Base-by-base conservation (phyloP, 257 asterid species). In the Henckelia pumila region DNA sequence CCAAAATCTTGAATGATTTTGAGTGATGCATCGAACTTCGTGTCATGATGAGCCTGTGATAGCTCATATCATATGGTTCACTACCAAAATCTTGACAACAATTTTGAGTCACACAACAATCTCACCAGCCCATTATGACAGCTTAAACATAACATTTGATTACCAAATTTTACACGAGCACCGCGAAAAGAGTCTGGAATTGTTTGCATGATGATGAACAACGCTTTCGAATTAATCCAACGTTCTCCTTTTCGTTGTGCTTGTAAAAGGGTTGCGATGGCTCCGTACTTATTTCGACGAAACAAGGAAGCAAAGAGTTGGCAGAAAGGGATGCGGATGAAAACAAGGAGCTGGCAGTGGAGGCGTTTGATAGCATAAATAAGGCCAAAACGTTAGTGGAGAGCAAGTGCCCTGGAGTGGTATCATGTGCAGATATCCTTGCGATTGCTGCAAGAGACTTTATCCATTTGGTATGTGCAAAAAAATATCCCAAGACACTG, bases 381-480 rank as follows among this genome's bases (percentile, higher is more conserved):
- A 90, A 69, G 76, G 99, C 97, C 1, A 90, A 93, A 66, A 78
- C 73, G 40, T 11, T 81, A 77, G 95, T 90, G 73, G 96, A 93
- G 83, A 81, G 80, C 82, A 90, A 93, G 69, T 93, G 99, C 68
- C 96, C 99, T 23, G 95, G 95, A 47, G 78, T 85, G 44, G 97
- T 93, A 25, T 93, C 99, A 0, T 93, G 99, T 67, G 95, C 99
- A 0, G 99, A 93, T 80, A 88, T 93, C 25, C 89, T 93, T 59
- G 97, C 97, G 25, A 74, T 93, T 77, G 95, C 99, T 2, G 87
- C 99, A 47, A 78, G 99, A 78, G 96, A 93, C 75, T 93, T 88
- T 72, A 90, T 90, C 71, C 96, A 93, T 70, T 79, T 85, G 86
- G 99, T 93, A 66, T 86, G 83, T 69, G 28, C 68, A 35, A 2